phyloP scores from a whole-genome alignment of 2,329 filamentous ascomycete species.

The Cladophialophora carrionii region DNA sequence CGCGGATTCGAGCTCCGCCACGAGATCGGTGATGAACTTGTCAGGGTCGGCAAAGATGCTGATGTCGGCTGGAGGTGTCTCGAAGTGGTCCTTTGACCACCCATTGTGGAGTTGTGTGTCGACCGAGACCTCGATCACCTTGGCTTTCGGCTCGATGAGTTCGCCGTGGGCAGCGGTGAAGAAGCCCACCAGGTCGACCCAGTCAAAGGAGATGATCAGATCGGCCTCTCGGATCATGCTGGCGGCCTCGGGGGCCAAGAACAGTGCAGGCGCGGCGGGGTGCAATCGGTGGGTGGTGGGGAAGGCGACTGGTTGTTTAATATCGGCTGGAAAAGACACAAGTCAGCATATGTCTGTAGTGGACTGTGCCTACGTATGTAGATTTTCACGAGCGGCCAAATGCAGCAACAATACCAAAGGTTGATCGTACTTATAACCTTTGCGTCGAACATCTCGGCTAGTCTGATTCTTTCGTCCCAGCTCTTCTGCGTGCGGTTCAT shows the following conservation, averaged over 20 bases:
- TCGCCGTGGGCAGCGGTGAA: slow-evolving; percentile 10
- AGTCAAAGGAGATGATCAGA: slow-evolving; percentile 13
- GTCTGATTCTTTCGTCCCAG: slow-evolving; percentile 11
- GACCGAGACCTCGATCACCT: slow-evolving; percentile 9
- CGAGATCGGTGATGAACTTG: slow-evolving; percentile 16
- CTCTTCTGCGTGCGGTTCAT: slow-evolving; percentile 15
- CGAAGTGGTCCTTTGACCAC: slow-evolving; percentile 16
- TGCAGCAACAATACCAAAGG: background rate
- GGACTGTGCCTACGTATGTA: background rate
- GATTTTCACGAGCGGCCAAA: background rate
- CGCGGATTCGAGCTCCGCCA: slow-evolving; percentile 6
- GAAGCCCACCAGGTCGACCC: slow-evolving; percentile 13
- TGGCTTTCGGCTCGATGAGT: background rate
- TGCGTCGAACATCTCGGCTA: slow-evolving; percentile 12
- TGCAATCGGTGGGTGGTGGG: slow-evolving; percentile 12
- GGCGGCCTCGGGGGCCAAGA: slow-evolving; percentile 4
- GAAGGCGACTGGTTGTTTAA: slow-evolving; percentile 15
- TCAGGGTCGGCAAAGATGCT: slow-evolving; percentile 15
- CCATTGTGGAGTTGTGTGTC: slow-evolving; percentile 15
- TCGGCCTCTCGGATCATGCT: slow-evolving; percentile 11
- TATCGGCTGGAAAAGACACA: slow-evolving; percentile 1
- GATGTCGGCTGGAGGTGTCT: slow-evolving; percentile 9
- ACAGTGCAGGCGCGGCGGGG: slow-evolving; percentile 8
- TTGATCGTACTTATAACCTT: slow-evolving; percentile 14
- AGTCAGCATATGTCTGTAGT: background rate